Base-by-base conservation (phyloP, 2,329 filamentous ascomycete species). In the Colletotrichum kahawae region DNA sequence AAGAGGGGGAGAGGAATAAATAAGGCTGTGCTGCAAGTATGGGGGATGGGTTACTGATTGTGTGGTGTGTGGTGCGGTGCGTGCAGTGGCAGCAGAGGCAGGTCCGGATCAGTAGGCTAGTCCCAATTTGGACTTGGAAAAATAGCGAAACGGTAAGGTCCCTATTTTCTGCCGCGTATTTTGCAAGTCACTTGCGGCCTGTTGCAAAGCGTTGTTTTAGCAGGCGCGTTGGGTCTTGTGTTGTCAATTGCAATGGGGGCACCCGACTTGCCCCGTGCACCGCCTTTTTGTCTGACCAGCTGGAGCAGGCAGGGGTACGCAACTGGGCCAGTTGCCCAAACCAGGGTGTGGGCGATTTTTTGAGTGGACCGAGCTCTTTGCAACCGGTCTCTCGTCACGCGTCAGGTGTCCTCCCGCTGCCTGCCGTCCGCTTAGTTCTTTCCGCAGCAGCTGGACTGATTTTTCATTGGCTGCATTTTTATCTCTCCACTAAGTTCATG, bases 21-120 rank as follows among this genome's bases (percentile, higher is more conserved):
- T 78, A 78, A 70, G 73, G 67, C 64, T 16, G 73, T 59, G 48
- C 57, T n/a, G 73, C 33, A 72, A 73, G 73, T 73, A 64, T 33
- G 77, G 77, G 76, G 77, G 67, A 70, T 62, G 21, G 56, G 76
- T 70, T 74, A 71, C 76, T 76, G 77, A 78, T 77, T 77, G 77
- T 70, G 76, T 66, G 69, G 24, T 24, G 24, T 24, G 3, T 24
- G 24, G 69, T 73, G 76, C 76, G 21, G 21, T 57, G 54, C 67
- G 63, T 33, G 63, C 27, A 65, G 59, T 63, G 16, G 38, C 38
- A 65, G 62, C 68, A 65, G 34, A 48, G 66, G 67, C 24, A 57
- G 54, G 64, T 56, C 64, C 57, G 54, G 72, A 79, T 78, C 75
- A 76, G 71, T 70, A 75, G 38, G 62, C 78, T 79, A 79, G 71